These are phyloP conservation scores for Salix arbutifolia DNA, from an alignment of 345 rosid genomes.

Conservation along the genomic window DNA sequence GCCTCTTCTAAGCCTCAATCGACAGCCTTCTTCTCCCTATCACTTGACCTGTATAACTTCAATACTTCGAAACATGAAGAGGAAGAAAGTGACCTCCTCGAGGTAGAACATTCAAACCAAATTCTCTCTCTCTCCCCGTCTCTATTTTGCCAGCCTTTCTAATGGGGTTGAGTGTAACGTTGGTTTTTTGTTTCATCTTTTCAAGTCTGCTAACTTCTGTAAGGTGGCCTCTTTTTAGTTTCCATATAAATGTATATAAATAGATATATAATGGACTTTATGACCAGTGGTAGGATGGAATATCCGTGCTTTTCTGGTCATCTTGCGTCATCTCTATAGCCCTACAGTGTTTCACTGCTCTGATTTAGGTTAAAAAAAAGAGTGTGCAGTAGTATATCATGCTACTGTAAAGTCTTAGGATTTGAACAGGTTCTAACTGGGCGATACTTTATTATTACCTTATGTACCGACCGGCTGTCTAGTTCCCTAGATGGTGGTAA, in stretches of 20 bases:
- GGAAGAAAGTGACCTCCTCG: slow-evolving; percentile 33
- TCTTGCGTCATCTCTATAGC: slow-evolving; percentile 13
- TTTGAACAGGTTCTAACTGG: neutral
- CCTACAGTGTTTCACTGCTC: slow-evolving; percentile 20
- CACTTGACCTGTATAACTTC: slow-evolving; percentile 20
- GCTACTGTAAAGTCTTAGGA: neutral
- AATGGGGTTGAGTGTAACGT: slow-evolving; percentile 31
- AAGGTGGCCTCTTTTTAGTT: neutral
- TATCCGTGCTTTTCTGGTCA: slow-evolving; percentile 20
- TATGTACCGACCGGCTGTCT: neutral
- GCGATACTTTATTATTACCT: neutral
- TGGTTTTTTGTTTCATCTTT: slow-evolving; percentile 23
- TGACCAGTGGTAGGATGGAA: slow-evolving; percentile 25
- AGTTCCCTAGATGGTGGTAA: neutral
- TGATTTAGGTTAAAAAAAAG: neutral
- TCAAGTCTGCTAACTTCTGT: slow-evolving; percentile 8
- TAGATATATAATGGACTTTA: neutral
- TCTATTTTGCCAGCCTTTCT: slow-evolving; percentile 19
- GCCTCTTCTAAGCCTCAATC: slow-evolving; percentile 12
- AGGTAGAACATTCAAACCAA: slow-evolving; percentile 26
- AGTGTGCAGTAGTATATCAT: neutral
- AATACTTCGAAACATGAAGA: slow-evolving; percentile 17
- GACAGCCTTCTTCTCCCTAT: slow-evolving; percentile 27
- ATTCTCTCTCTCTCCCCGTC: neutral
- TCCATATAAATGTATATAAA: neutral